A percentile compares a stretch with the other conserved stretches of the same genome.
Conservation (phyloP, 225 moss, liverwort and hornwort species). For the Marchantia polymorpha region DNA sequence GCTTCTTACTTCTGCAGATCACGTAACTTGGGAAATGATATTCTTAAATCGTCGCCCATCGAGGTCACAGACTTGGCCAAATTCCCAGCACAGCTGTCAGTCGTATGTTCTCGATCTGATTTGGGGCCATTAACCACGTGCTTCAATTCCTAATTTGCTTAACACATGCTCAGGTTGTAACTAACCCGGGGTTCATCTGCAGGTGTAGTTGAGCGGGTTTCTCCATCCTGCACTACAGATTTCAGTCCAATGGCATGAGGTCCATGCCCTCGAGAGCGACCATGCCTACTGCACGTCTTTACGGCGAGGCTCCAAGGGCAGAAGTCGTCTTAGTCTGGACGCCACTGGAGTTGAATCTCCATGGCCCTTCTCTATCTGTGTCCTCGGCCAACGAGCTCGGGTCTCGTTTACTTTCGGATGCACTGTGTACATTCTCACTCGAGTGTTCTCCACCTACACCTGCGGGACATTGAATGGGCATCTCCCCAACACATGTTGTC, state of each 20-base stretch:
- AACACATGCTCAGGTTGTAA: background rate
- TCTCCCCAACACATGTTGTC: background rate
- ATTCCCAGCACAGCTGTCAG: background rate
- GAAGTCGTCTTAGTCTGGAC: background rate
- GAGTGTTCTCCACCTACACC: background rate
- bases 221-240: background rate
- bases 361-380: background rate
- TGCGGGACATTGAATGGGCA: background rate
- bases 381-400: background rate
- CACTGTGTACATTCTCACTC: background rate
- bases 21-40: background rate
- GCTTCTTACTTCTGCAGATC: background rate
- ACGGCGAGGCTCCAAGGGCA: too few species aligned
- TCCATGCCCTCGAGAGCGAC: background rate
- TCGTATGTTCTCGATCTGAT: background rate
- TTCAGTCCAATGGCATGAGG: background rate
- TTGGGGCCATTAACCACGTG: background rate
- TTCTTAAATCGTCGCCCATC: background rate
- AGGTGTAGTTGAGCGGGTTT: background rate
- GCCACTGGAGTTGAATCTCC: background rate
- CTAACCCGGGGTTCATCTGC: background rate
- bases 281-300: too few species aligned
- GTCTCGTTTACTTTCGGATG: background rate
- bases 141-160: background rate
- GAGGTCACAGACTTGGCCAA: background rate